Evolutionary conservation across 352 stramenopile species (phyloP), one percentile per base, ranked within the genome.

Genomic region (Phytophthora syringae): DNA sequence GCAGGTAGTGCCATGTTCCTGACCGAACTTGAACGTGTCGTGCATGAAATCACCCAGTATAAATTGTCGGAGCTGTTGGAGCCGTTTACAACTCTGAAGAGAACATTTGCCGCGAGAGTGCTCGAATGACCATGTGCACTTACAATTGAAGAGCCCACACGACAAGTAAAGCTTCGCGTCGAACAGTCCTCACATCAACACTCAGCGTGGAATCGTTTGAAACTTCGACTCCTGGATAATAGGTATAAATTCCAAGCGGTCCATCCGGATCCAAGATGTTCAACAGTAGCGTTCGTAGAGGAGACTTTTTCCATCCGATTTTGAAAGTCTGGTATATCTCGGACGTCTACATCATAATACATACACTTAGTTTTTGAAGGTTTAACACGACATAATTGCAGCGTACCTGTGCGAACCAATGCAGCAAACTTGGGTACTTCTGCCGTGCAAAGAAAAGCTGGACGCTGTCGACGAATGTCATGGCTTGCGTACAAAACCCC

Each of bases 261-360:
- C 88, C 88, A 51, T 93, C 79, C 2, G 82, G 81, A 56, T 96
- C 88, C 7, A 96, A 74, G 4, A 90, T 71, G 30, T 96, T 96
- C 34, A 90, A 60, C 36, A 94, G 47, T 16, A 95, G 55, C 9
- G 82, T 90, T 55, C 84, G 79, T 47, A 96, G 43, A 52, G 83
- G 84, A 7, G 88, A 94, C 0, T 21, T 30, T 0, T 10, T 27
- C 84, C 86, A 96, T 0, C 88, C 86, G 1, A 22, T 68, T 13
- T 81, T 81, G 16, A 91, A 80, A 12, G 88, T 93, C 45, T 93
- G 86, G 57, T 95, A 96, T 13, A 78, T 87, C 21, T 92, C 80
- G 2, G 86, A 70, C 1, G 87, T 96, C 88, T 96, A 65, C 22
- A 63, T 32, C n/a, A 60, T 9, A 57, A 42, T 5, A 36, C 18